These are phyloP conservation scores for Mycocentrospora acerina DNA, from an alignment of 2,329 filamentous ascomycete species.

Conservation along the genomic window DNA sequence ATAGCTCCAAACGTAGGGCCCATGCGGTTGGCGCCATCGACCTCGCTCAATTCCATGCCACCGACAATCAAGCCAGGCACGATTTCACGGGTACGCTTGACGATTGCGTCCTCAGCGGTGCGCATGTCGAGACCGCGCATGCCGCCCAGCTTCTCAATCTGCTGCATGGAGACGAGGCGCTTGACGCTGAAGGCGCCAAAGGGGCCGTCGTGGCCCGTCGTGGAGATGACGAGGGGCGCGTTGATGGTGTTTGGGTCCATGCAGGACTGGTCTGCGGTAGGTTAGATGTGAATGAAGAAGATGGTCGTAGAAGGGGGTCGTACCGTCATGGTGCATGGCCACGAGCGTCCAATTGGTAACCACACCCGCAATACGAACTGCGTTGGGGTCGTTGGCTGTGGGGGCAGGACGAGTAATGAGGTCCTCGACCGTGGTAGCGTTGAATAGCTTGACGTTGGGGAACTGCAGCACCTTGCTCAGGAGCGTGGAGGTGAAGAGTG, in stretches of 20 bases:
- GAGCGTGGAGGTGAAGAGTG: conserved; percentile 86
- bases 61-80: conserved; percentile 88
- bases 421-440: conserved; percentile 89
- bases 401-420: conserved; percentile 73
- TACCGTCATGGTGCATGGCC: conserved; percentile 56
- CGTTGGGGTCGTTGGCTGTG: conserved; percentile 45
- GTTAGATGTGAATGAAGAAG: conserved; percentile 5
- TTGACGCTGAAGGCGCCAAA: conserved; percentile 92
- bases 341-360: conserved; percentile 97
- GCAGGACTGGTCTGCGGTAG: conserved; percentile 74
- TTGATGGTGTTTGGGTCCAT: conserved; percentile 99
- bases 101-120: conserved; percentile 86
- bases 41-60: conserved; percentile 89
- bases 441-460: conserved; percentile 95
- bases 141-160: conserved; percentile 78
- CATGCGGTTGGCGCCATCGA: conserved; percentile 91
- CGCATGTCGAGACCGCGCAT: conserved; percentile 97
- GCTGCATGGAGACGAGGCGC: conserved; percentile 84
- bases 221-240: conserved; percentile 82
- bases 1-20: conserved; percentile 88
- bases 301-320: background rate
- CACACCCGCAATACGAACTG: conserved; percentile 77
- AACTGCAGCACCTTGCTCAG: conserved; percentile 79
- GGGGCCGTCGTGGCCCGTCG: conserved; percentile 86
- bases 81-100: conserved; percentile 86